Percentiles rank a stretch among this genome's conserved stretches.
Conservation (phyloP, 208 protist species). For the Blastocrithidia nonstop region DNA sequence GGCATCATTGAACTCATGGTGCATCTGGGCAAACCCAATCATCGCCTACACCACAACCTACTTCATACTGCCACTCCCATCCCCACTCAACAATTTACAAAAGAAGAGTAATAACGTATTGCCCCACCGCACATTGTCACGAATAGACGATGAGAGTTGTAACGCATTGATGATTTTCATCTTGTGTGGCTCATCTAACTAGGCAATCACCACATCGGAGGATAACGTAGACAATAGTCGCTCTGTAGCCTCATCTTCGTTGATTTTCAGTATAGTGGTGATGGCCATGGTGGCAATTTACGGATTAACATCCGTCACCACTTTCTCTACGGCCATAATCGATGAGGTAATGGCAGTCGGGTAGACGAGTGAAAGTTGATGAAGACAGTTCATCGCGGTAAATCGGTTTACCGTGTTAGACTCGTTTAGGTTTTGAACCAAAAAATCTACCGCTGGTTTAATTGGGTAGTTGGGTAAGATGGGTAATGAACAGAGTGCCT, state of each 20-base stretch:
- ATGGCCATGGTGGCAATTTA: conserved; percentile 96
- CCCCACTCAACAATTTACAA: conserved; percentile 57
- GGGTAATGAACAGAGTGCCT: conserved; percentile 88
- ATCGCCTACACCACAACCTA: conserved; percentile 93
- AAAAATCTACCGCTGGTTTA: conserved; percentile 80
- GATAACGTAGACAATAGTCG: conserved; percentile 94
- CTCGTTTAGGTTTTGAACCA: conserved; percentile 90
- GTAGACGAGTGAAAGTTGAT: conserved; percentile 66
- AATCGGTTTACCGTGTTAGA: conserved; percentile 88
- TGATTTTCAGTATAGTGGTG: conserved; percentile 96
- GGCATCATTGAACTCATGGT: conserved; percentile 81
- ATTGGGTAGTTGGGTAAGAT: conserved; percentile 83
- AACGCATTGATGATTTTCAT: conserved; percentile 95
- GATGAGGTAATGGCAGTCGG: conserved; percentile 50
- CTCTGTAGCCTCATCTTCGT: conserved; percentile 90
- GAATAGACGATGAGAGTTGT: too few relatives aligned
- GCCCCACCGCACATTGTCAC: too few relatives aligned
- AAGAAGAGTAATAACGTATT: conserved; percentile 85
- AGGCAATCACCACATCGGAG: conserved; percentile 73
- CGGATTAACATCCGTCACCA: conserved; percentile 89
- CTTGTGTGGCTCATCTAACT: conserved; percentile 96
- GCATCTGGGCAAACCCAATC: conserved; percentile 82
- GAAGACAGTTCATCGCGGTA: conserved; percentile 90
- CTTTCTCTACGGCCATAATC: neutral
- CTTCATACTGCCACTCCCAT: conserved; percentile 90